A percentile compares a stretch with the other conserved stretches of the same genome.
Conservation (phyloP, 2,329 filamentous ascomycete species). For the Stylonectria norvegica region DNA sequence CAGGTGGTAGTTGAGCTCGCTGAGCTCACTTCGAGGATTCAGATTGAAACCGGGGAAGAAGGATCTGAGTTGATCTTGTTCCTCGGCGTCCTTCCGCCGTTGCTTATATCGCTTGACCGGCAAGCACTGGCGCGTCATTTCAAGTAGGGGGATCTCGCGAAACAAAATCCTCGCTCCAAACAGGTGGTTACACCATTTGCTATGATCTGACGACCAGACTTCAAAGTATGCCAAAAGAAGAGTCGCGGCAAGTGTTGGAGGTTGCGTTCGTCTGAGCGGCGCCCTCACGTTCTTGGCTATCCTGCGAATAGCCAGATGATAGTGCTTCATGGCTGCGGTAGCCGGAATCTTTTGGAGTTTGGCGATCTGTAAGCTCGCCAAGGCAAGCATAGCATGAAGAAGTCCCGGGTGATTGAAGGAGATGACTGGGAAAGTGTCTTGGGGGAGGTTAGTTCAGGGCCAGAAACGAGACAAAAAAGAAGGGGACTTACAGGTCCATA, state of each 20-base stretch:
- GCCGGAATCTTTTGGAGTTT: conserved; percentile 70
- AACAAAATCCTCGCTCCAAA: conserved; percentile 80
- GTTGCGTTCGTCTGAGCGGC: conserved; percentile 64
- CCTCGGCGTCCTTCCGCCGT: conserved; percentile 32
- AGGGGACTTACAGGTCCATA: conserved; percentile 56
- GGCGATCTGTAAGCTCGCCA: conserved; percentile 84
- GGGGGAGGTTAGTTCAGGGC: conserved; percentile 19
- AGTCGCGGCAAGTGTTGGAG: conserved; percentile 83
- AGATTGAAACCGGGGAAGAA: conserved; percentile 24
- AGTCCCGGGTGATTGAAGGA: conserved; percentile 82
- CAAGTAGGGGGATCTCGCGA: conserved; percentile 73
- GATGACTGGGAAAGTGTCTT: conserved; percentile 77
- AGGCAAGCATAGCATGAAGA: conserved; percentile 83
- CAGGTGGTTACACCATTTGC: conserved; percentile 92
- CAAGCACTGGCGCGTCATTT: conserved; percentile 69
- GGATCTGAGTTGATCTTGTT: conserved; percentile 32
- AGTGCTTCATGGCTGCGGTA: conserved; percentile 85
- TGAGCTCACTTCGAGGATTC: conserved; percentile 23
- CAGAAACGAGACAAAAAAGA: neutral
- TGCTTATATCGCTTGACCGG: conserved; percentile 50
- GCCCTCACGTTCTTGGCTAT: conserved; percentile 73
- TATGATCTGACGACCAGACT: conserved; percentile 89
- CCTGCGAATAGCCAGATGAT: conserved; percentile 77
- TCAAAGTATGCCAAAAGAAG: conserved; percentile 88
- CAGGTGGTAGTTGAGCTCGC: conserved; percentile 41